Conservation (phyloP, 1,284 basidiomycete genomes). For the Inonotus obliquus region DNA sequence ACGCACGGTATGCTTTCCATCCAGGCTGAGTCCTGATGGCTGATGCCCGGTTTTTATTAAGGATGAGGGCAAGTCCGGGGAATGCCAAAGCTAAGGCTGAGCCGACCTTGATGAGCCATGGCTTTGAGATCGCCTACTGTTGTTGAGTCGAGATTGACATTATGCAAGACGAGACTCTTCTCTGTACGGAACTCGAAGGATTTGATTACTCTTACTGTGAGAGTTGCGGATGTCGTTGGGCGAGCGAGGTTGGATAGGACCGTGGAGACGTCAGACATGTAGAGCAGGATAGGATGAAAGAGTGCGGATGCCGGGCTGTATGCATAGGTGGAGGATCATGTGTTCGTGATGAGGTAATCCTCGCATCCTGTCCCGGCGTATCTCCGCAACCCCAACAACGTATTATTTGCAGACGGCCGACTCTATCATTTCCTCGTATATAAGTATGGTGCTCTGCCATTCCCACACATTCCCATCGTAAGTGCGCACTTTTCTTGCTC, state of each 20-base stretch:
- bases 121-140: slow-evolving; percentile 80
- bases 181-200: slow-evolving; percentile 91
- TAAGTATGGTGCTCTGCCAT: not conserved
- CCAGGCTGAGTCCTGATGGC: slow-evolving; percentile 68
- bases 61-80: not conserved
- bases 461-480: not conserved
- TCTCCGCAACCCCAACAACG: not conserved
- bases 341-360: not conserved
- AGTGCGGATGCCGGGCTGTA: not conserved
- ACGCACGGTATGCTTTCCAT: slow-evolving; percentile 84
- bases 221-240: slow-evolving; percentile 69
- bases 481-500: not conserved
- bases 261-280: slow-evolving; percentile 49
- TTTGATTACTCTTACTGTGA: slow-evolving; percentile 94
- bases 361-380: not conserved
- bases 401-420: not conserved
- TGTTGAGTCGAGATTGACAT: slow-evolving; percentile 73
- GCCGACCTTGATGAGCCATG: slow-evolving; percentile 55
- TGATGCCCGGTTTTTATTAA: slow-evolving; percentile 28
- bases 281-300: too few relatives aligned
- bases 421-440: not conserved
- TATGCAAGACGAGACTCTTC: slow-evolving; percentile 80
- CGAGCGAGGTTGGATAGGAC: slow-evolving; percentile 60
- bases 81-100: not conserved
- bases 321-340: not conserved